Percentiles rank a stretch among this genome's conserved stretches.
phyloP scores from a whole-genome alignment of 768 basidiomycete genomes.

The Cystofilobasidium capitatum region DNA sequence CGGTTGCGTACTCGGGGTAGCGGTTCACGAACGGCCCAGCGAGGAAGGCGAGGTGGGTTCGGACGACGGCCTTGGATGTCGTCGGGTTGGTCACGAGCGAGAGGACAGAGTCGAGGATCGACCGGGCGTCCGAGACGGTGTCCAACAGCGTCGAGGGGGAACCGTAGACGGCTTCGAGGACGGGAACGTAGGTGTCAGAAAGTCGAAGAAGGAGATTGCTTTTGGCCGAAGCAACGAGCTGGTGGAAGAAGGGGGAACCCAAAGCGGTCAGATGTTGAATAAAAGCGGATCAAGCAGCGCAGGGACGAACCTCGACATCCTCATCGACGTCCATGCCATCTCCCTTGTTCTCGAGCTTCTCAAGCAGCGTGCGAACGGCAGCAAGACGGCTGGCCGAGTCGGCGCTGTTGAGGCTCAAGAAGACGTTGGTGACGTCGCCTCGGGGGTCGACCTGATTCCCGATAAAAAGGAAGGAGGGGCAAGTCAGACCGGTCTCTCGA shows the following conservation, averaged over 20 bases:
- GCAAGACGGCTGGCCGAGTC: constrained; percentile 20
- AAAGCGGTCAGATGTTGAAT: too few relatives aligned
- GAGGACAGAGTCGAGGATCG: constrained; percentile 32
- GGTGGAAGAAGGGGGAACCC: background rate
- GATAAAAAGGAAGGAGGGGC: background rate
- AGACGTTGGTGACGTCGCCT: constrained; percentile 15
- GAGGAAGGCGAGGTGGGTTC: constrained; percentile 19
- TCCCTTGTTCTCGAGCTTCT: constrained; percentile 15
- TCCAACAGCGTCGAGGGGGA: constrained; percentile 46
- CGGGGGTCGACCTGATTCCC: background rate
- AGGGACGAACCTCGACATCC: background rate
- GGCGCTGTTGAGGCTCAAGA: constrained; percentile 20
- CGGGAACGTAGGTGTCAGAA: constrained; percentile 52
- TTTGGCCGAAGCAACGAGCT: constrained; percentile 42
- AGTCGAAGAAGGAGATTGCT: constrained; percentile 59
- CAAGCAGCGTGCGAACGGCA: constrained; percentile 16
- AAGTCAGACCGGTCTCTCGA: background rate
- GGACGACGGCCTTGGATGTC: constrained; percentile 17
- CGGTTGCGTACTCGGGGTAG: constrained; percentile 10
- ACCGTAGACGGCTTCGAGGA: constrained; percentile 61
- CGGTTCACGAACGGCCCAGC: constrained; percentile 18
- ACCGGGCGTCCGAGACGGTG: constrained; percentile 25
- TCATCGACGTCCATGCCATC: constrained; percentile 24
- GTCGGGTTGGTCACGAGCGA: background rate
- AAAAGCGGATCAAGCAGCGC: background rate